Evolutionary conservation across 1,139 yeast species (phyloP), one percentile per base, ranked within the genome.

Genomic region (Sugiyamaella sp.): DNA sequence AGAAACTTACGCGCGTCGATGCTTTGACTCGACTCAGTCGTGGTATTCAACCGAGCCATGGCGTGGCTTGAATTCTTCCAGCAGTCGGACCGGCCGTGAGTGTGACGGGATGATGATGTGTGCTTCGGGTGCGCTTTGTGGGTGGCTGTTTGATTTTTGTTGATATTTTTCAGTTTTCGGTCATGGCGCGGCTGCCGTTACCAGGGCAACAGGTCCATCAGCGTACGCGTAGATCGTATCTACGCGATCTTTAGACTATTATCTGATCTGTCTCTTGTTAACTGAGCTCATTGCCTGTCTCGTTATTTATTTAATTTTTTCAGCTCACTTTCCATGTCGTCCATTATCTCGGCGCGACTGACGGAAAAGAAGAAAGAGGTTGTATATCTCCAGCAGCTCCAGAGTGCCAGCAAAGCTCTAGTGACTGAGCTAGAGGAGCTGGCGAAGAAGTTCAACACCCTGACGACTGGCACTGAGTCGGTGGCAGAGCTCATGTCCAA

Each of bases 401-500:
- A 78, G 52, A 70, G 70, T 22, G 73, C 78, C 44, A 81, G 86
- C 0, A 74, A 72, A 1, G 69, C 68, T 1, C 69, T 84, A 43
- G 79, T 81, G 1, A 59, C 62, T 2, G 80, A 81, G 56, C 71
- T 84, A 46, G 81, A 78, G 46, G 71, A 68, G 20, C 72, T 84
- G 25, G 80, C 79, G 21, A 69, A 66, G n/a, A 77, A 79, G 60
- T 65, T 85, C 42, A 77, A 74, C 14, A 73, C 74, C 12, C 72
- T 85, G 71, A 78, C 79, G 16, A 79, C 76, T 38, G 89, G 88
- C 0, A 78, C 89, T 1, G 82, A 57, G 57, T 71, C 71, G 40
- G 72, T 72, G 19, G 71, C 75, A 5, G 68, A 63, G 16, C 67
- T 71, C 21, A 61, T 71, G 62, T 76, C 84, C 8, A 85, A 84